These are phyloP conservation scores for Colletotrichum falcatum DNA, from an alignment of 2,329 filamentous ascomycete genomes.

Conservation along the genomic window DNA sequence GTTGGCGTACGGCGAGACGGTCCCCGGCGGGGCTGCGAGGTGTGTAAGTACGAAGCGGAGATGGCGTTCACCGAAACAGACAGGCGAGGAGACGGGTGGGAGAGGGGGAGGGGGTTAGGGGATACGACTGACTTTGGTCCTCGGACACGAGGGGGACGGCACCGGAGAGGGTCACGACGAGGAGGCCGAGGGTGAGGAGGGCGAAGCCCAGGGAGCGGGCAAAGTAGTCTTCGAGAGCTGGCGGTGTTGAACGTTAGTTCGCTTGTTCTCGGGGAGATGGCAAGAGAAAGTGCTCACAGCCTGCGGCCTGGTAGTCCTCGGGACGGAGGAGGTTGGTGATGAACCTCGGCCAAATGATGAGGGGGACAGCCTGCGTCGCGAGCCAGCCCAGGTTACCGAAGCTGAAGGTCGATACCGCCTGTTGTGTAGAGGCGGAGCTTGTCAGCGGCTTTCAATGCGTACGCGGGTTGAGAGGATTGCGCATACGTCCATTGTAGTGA, in stretches of 20 bases:
- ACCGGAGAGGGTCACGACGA: constrained; percentile 77
- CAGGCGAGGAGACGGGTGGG: background rate
- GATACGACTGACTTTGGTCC: constrained; percentile 50
- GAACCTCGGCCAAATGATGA: constrained; percentile 62
- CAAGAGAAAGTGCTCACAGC: constrained; percentile 45
- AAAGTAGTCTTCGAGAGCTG: constrained; percentile 78
- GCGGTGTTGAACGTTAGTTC: background rate
- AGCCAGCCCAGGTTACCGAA: constrained; percentile 66
- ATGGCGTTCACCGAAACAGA: background rate
- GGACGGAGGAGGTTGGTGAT: constrained; percentile 57
- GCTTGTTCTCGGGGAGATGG: background rate
- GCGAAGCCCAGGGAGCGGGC: constrained; percentile 77
- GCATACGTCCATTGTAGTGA: constrained; percentile 47
- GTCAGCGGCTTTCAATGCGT: background rate
- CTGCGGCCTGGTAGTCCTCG: constrained; percentile 46
- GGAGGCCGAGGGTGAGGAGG: constrained; percentile 72
- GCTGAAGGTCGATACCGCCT: constrained; percentile 64
- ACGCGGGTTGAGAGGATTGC: background rate
- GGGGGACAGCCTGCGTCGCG: constrained; percentile 58
- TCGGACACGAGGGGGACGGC: constrained; percentile 71
- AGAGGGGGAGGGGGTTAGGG: background rate
- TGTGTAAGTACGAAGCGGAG: background rate
- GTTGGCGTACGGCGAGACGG: constrained; percentile 71
- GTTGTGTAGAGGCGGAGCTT: background rate
- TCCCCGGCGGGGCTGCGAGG: constrained; percentile 45